phyloP scores from a whole-genome alignment of 2,329 filamentous ascomycete species.

The Apiospora rasikravindrae region DNA sequence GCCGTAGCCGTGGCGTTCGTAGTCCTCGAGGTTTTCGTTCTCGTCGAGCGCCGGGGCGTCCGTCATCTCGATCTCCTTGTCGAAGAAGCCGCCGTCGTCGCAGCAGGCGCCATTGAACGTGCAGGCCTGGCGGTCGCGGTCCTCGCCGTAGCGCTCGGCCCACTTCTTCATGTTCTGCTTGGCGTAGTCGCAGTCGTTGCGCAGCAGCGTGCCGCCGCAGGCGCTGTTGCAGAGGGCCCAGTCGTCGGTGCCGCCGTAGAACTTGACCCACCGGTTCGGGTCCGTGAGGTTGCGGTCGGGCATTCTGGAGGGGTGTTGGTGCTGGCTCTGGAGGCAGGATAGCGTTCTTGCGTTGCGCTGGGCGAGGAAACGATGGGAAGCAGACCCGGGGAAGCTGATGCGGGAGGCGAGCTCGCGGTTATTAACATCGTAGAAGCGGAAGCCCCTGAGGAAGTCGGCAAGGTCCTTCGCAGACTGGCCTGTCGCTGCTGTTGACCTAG shows the following conservation, averaged over 20 bases:
- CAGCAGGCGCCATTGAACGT: not conserved
- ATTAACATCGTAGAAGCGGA: slow-evolving; percentile 1
- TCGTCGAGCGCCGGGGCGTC: not conserved
- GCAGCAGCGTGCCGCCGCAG: not conserved
- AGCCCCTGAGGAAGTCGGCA: not conserved
- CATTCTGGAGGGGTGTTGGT: not conserved
- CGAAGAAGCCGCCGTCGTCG: not conserved
- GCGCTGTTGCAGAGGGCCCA: not conserved
- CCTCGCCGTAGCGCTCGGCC: not conserved
- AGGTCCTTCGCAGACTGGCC: not conserved
- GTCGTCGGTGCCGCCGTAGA: not conserved
- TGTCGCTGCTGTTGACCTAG: not conserved
- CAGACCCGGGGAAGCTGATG: not conserved
- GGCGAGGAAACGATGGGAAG: not conserved
- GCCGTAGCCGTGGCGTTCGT: not conserved
- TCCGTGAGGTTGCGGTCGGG: not conserved
- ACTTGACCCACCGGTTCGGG: not conserved
- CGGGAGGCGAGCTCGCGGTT: not conserved
- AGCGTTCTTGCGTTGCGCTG: not conserved
- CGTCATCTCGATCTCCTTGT: not conserved
- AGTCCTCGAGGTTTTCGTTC: too few relatives aligned
- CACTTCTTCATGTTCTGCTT: not conserved
- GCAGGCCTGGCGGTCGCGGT: not conserved
- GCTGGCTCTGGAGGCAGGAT: not conserved
- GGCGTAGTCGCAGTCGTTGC: not conserved